phyloP scores from a whole-genome alignment of 345 rosid genomes.

The Pseudoturritis turrita region DNA sequence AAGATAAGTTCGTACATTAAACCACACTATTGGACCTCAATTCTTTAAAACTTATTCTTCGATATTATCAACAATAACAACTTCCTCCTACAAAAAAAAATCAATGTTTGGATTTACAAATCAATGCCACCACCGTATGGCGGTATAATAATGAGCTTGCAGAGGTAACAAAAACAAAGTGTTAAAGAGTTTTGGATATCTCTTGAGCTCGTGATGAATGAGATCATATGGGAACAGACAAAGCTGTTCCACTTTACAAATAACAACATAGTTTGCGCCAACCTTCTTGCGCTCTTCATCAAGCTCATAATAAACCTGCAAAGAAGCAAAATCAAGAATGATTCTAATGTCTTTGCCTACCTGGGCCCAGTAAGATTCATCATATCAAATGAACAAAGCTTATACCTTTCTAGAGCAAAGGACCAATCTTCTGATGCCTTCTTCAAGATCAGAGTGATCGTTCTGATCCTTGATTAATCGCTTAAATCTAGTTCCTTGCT shows the following conservation, averaged over 20 bases:
- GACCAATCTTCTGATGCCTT: constrained; percentile 75
- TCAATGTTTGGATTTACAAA: no score
- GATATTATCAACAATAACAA: no score
- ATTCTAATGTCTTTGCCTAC: background rate
- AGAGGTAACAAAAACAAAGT: no score
- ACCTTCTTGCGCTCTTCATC: constrained; percentile 58
- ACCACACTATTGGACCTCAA: no score
- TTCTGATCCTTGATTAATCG: constrained; percentile 86
- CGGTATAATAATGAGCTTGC: no score
- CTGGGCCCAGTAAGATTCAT: constrained; percentile 1
- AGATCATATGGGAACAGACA: constrained; percentile 83
- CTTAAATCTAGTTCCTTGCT: constrained; percentile 94
- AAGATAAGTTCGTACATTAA: no score
- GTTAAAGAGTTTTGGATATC: no score
- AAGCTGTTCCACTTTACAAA: constrained; percentile 79
- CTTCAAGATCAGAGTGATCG: constrained; percentile 75
- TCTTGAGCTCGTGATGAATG: constrained; percentile 67
- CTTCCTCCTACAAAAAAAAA: no score
- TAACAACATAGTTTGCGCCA: constrained; percentile 53
- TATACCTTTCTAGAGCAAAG: constrained; percentile 94
- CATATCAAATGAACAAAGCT: background rate
- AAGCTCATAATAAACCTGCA: constrained; percentile 63
- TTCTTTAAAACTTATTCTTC: no score
- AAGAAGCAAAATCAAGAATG: background rate
- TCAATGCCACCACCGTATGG: no score